phyloP scores from a whole-genome alignment of 805 yeast species.

The Ogataea pignaliae region DNA sequence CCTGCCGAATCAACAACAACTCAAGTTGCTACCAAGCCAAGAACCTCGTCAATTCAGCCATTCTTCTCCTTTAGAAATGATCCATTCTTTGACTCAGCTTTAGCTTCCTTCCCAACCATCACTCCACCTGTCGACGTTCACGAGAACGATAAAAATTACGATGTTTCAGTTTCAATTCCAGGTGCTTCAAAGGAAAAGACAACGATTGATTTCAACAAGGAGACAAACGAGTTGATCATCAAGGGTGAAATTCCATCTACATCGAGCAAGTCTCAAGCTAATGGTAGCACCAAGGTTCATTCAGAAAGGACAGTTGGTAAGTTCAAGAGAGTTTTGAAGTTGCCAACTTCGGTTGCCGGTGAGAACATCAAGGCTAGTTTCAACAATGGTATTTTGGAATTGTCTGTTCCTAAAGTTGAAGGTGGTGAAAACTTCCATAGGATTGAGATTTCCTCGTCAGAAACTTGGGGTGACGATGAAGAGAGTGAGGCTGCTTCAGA shows the following conservation, averaged over 20 bases:
- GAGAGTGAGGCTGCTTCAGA: background rate
- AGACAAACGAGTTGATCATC: constrained; percentile 37
- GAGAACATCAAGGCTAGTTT: constrained; percentile 42
- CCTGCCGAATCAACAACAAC: constrained; percentile 2
- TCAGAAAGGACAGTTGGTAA: constrained; percentile 19
- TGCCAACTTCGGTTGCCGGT: constrained; percentile 40
- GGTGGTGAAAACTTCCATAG: constrained; percentile 17
- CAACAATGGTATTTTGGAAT: constrained; percentile 40
- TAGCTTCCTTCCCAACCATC: background rate
- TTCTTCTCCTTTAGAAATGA: constrained; percentile 22
- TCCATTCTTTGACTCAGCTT: constrained; percentile 14
- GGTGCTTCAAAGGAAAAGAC: constrained; percentile 43
- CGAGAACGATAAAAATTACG: constrained; percentile 39
- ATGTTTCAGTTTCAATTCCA: constrained; percentile 41
- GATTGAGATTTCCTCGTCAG: constrained; percentile 17
- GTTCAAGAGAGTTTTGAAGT: constrained; percentile 38
- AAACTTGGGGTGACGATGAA: constrained; percentile 6
- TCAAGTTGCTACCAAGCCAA: constrained; percentile 2
- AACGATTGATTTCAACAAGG: constrained; percentile 43
- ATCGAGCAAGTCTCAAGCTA: constrained; percentile 4
- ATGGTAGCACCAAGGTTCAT: constrained; percentile 11
- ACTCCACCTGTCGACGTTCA: constrained; percentile 44
- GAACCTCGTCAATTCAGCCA: constrained; percentile 24
- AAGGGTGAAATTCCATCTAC: constrained; percentile 38
- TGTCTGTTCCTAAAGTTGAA: constrained; percentile 37